phyloP scores from a whole-genome alignment of 1,284 basidiomycete genomes.

The Moniliella sp. region DNA sequence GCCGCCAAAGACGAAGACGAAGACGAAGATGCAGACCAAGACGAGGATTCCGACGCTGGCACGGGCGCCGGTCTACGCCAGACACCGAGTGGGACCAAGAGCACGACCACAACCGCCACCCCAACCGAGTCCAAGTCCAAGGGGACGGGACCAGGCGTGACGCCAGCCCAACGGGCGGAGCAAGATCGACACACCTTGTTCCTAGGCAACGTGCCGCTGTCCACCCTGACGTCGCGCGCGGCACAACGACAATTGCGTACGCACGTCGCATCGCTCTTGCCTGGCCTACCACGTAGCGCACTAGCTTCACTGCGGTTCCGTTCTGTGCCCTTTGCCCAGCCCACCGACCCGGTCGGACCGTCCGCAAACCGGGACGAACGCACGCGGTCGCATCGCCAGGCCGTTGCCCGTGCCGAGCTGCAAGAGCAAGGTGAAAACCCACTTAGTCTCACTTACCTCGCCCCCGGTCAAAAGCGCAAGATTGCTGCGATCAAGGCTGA shows the following conservation, averaged over 20 bases:
- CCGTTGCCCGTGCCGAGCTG: slow-evolving; percentile 35
- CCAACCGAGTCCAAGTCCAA: background rate
- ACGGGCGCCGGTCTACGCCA: background rate
- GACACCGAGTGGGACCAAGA: slow-evolving; percentile 6
- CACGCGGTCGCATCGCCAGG: slow-evolving; percentile 46
- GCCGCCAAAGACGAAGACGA: slow-evolving; percentile 5
- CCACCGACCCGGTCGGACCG: slow-evolving; percentile 23
- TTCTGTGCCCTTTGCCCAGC: slow-evolving; percentile 31
- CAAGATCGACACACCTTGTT: slow-evolving; percentile 68
- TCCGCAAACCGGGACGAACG: slow-evolving; percentile 36
- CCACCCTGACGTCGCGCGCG: slow-evolving; percentile 47
- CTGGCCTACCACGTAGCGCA: no score
- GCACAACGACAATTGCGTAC: background rate
- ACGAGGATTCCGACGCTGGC: slow-evolving; percentile 7
- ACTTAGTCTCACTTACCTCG: slow-evolving; percentile 41
- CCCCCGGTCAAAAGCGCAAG: slow-evolving; percentile 67
- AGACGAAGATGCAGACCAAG: slow-evolving; percentile 7
- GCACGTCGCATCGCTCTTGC: no score
- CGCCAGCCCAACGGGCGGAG: slow-evolving; percentile 2
- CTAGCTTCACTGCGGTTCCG: slow-evolving; percentile 29
- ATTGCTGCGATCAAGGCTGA: slow-evolving; percentile 82
- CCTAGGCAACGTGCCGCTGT: slow-evolving; percentile 71
- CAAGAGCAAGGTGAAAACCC: slow-evolving; percentile 4
- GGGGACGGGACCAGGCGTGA: slow-evolving; percentile 1
- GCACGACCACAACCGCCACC: slow-evolving; percentile 1